Conservation (phyloP, 441 rosid genomes). For the Corymbia citriodora region DNA sequence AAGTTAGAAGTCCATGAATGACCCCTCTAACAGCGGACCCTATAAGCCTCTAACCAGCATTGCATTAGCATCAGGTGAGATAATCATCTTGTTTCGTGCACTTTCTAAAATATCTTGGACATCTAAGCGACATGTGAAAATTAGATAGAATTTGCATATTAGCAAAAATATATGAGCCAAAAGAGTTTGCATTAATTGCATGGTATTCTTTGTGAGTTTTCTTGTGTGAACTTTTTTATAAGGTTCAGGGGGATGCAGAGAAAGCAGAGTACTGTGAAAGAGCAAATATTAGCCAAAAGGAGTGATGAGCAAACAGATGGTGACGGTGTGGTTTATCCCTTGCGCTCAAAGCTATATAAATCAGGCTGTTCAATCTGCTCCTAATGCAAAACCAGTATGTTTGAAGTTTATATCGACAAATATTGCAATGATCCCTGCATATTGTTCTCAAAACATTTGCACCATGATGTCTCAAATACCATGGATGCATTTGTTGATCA, state of each 20-base stretch:
- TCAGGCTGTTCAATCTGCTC: conserved; percentile 60
- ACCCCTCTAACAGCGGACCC: neutral
- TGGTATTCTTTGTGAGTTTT: neutral
- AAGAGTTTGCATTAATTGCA: neutral
- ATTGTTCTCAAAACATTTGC: no score
- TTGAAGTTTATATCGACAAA: no score
- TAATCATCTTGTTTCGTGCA: neutral
- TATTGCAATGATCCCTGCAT: no score
- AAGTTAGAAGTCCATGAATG: neutral
- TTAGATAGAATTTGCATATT: neutral
- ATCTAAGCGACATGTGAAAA: neutral
- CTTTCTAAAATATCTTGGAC: neutral
- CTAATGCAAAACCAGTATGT: neutral
- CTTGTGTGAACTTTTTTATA: neutral
- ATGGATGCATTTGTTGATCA: neutral
- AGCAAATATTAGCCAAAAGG: conserved; percentile 33
- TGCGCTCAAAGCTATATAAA: conserved; percentile 54
- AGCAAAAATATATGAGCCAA: neutral
- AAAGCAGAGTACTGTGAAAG: conserved; percentile 67
- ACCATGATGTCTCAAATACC: no score
- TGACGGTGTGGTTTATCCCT: conserved; percentile 43
- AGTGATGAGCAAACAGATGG: conserved; percentile 34
- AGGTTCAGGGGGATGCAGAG: conserved; percentile 48
- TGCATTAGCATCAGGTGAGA: neutral
- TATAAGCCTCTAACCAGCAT: neutral